phyloP scores from a whole-genome alignment of 1,284 basidiomycete genomes.

The Malassezia globosa region DNA sequence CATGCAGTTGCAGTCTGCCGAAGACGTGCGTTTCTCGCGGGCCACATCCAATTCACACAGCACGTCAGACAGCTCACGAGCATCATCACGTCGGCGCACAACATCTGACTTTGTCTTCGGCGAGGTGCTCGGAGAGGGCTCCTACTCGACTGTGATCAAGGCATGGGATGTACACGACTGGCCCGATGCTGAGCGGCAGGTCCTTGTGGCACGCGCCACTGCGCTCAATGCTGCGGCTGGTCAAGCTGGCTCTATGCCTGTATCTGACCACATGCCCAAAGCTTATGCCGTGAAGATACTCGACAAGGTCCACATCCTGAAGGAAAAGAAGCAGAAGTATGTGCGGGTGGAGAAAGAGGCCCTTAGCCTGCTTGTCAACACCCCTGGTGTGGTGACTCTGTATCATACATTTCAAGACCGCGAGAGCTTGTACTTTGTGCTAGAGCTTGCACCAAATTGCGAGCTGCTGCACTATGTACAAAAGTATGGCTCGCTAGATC shows the following conservation, averaged over 20 bases:
- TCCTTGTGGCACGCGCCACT: neutral
- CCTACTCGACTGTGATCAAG: slow-evolving; percentile 43
- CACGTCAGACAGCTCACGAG: too few species aligned
- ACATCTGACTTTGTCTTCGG: slow-evolving; percentile 44
- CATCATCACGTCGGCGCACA: slow-evolving; percentile 16
- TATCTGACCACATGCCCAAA: neutral
- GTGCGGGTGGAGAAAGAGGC: slow-evolving; percentile 45
- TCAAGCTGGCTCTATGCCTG: neutral
- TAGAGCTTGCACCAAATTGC: slow-evolving; percentile 42
- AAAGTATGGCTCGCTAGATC: slow-evolving; percentile 35
- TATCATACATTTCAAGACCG: slow-evolving; percentile 46
- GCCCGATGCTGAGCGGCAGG: slow-evolving; percentile 1
- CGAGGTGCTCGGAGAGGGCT: slow-evolving; percentile 43
- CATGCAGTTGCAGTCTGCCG: neutral
- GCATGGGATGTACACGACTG: slow-evolving; percentile 38
- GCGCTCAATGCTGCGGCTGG: slow-evolving; percentile 12
- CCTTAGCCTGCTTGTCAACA: slow-evolving; percentile 35
- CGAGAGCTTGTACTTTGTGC: slow-evolving; percentile 43
- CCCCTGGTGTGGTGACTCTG: slow-evolving; percentile 40
- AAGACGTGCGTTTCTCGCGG: neutral
- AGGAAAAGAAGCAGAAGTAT: slow-evolving; percentile 46
- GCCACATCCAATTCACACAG: too few species aligned
- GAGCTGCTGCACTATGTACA: slow-evolving; percentile 40
- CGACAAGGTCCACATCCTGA: slow-evolving; percentile 46
- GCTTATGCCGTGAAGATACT: slow-evolving; percentile 44